Evolutionary conservation across 345 rosid species (phyloP).

Genomic region (Melastoma malabathricum): DNA sequence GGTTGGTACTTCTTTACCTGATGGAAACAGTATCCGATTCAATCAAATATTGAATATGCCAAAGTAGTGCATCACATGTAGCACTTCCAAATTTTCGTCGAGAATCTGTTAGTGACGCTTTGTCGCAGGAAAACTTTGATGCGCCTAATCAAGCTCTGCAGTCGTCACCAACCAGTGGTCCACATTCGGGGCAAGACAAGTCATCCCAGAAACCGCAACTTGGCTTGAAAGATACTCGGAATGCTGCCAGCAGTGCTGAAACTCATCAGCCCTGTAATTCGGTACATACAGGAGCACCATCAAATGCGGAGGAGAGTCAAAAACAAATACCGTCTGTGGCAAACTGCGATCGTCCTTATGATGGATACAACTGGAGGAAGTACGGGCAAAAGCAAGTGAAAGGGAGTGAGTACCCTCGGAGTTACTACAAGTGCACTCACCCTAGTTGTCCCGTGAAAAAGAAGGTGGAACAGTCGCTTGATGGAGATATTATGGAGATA

Average conservation of each 20-base stretch:
- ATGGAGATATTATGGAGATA: slow-evolving; percentile 83
- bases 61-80: no score
- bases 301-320: slow-evolving; percentile 27
- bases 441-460: slow-evolving; percentile 89
- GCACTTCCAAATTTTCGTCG: no score
- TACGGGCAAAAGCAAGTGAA: slow-evolving; percentile 98
- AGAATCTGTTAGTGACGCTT: no score
- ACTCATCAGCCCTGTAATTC: slow-evolving; percentile 19
- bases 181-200: slow-evolving; percentile 21
- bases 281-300: slow-evolving; percentile 15
- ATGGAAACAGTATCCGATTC: no score
- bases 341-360: slow-evolving; percentile 42
- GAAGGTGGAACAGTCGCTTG: slow-evolving; percentile 84
- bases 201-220: slow-evolving; percentile 19
- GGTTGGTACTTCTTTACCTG: slow-evolving; percentile 28
- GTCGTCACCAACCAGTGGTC: slow-evolving; percentile 8
- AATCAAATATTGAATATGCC: no score
- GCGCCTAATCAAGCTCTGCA: slow-evolving; percentile 16
- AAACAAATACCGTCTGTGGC: slow-evolving; percentile 17
- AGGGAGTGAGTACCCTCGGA: slow-evolving; percentile 93
- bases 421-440: slow-evolving; percentile 92
- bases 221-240: slow-evolving; percentile 17
- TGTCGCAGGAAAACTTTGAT: slow-evolving; percentile 36
- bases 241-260: slow-evolving; percentile 16
- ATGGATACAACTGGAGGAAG: slow-evolving; percentile 98